Evolutionary conservation across 2,329 filamentous ascomycete genomes (phyloP).

Genomic region (Epichloe gansuensis): DNA sequence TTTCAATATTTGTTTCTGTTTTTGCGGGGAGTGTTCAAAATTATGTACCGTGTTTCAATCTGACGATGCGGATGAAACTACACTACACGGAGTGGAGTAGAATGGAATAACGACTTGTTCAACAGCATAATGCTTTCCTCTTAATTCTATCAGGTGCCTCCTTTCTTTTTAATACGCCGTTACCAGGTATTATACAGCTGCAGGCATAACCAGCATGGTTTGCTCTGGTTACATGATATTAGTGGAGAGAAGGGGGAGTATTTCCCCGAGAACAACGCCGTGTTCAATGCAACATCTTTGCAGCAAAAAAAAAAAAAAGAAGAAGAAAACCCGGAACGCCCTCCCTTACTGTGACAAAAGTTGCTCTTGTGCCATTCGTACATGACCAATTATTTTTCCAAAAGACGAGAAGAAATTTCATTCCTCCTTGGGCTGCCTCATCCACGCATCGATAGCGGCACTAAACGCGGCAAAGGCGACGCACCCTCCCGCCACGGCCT

Average conservation of each 20-base stretch:
- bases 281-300: not conserved
- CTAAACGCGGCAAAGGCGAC: conserved; percentile 89
- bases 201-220: not conserved
- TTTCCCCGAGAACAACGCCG: not conserved
- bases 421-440: conserved; percentile 63
- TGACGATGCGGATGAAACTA: too few relatives aligned
- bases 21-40: too few relatives aligned
- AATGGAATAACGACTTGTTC: too few relatives aligned
- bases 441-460: conserved; percentile 82
- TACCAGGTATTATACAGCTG: not conserved
- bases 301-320: not conserved
- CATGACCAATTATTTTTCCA: not conserved
- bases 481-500: conserved; percentile 78
- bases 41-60: too few relatives aligned
- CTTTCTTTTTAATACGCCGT: too few relatives aligned
- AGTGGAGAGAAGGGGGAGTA: not conserved
- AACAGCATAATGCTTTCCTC: not conserved
- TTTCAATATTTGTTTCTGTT: too few relatives aligned
- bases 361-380: not conserved
- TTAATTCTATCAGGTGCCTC: not conserved
- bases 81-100: too few relatives aligned
- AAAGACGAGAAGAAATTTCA: conserved; percentile 14
- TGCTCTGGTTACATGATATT: not conserved
- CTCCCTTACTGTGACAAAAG: too few relatives aligned
- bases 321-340: not conserved